Percentiles rank a stretch among this genome's conserved stretches.
These are phyloP conservation scores for Pythium phragmitis DNA, from an alignment of 352 stramenopile species.

Conservation along the genomic window DNA sequence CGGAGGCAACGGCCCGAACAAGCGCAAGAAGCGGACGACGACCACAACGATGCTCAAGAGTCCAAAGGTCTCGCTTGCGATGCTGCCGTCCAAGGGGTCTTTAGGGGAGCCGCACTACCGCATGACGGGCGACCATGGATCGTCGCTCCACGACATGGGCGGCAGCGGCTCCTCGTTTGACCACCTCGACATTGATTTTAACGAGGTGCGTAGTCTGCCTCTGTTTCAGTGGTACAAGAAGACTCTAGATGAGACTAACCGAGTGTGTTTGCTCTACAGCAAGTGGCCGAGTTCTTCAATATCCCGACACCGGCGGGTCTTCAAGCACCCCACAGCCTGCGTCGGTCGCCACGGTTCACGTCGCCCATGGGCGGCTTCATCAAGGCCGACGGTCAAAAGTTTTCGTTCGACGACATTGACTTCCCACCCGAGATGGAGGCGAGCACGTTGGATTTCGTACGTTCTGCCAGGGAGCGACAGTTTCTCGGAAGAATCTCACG, in stretches of 20 bases:
- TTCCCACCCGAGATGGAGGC: conserved; percentile 75
- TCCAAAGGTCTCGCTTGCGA: conserved; percentile 28
- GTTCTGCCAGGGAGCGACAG: conserved; percentile 15
- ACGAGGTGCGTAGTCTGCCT: conserved; percentile 26
- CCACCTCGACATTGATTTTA: conserved; percentile 86
- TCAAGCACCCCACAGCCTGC: conserved; percentile 66
- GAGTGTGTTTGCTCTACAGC: conserved; percentile 28
- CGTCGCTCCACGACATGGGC: conserved; percentile 50
- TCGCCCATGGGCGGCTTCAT: conserved; percentile 56
- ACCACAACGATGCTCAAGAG: conserved; percentile 31
- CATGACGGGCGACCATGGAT: not conserved
- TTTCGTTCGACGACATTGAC: conserved; percentile 84
- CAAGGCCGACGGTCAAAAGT: conserved; percentile 76
- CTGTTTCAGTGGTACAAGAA: no score
- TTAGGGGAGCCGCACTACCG: conserved; percentile 24
- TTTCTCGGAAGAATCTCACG: not conserved
- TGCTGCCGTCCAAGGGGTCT: conserved; percentile 33
- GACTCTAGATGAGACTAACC: no score
- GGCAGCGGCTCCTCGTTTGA: conserved; percentile 56
- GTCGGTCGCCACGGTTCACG: conserved; percentile 72
- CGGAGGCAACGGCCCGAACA: conserved; percentile 15
- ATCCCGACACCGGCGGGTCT: conserved; percentile 61
- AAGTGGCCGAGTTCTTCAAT: conserved; percentile 85
- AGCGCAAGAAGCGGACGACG: conserved; percentile 62
- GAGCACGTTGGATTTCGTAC: conserved; percentile 70